Evolutionary conservation across 257 asterid species (phyloP).

Genomic region (Solanum ahanhuiri): DNA sequence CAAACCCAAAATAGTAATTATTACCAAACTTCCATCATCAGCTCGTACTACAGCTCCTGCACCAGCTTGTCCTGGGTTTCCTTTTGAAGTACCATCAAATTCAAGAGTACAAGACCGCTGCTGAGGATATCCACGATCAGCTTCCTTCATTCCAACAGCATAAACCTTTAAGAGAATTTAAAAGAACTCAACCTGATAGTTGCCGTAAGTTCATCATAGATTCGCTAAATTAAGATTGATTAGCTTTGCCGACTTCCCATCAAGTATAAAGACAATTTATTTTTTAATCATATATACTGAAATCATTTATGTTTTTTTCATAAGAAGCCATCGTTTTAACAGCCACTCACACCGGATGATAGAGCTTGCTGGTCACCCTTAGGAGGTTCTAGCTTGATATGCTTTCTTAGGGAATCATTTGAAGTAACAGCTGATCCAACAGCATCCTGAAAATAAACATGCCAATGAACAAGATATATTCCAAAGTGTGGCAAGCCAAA

Average conservation of each 20-base stretch:
- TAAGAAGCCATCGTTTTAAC: neutral
- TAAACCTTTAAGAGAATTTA: neutral
- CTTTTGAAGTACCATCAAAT: conserved; percentile 17
- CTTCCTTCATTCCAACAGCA: neutral
- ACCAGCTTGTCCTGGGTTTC: conserved; percentile 10
- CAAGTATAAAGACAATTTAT: neutral
- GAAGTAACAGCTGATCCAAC: neutral
- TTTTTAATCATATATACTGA: neutral
- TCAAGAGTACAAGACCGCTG: conserved; percentile 15
- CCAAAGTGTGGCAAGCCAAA: neutral
- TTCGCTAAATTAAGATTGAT: neutral
- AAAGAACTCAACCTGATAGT: neutral
- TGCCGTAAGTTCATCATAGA: neutral
- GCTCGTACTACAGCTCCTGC: conserved; percentile 21
- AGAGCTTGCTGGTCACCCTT: conserved; percentile 1
- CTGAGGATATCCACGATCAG: neutral
- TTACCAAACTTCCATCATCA: conserved; percentile 16
- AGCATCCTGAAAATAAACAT: conserved; percentile 1
- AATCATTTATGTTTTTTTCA: neutral
- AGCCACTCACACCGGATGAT: conserved; percentile 8
- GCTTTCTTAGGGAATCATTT: neutral
- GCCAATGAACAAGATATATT: neutral
- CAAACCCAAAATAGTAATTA: neutral
- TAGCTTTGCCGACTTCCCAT: neutral
- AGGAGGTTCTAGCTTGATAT: conserved; percentile 2